A percentile compares a stretch with the other conserved stretches of the same genome.
phyloP scores from a whole-genome alignment of 2,329 filamentous ascomycete species.

The Fusarium mangiferae region DNA sequence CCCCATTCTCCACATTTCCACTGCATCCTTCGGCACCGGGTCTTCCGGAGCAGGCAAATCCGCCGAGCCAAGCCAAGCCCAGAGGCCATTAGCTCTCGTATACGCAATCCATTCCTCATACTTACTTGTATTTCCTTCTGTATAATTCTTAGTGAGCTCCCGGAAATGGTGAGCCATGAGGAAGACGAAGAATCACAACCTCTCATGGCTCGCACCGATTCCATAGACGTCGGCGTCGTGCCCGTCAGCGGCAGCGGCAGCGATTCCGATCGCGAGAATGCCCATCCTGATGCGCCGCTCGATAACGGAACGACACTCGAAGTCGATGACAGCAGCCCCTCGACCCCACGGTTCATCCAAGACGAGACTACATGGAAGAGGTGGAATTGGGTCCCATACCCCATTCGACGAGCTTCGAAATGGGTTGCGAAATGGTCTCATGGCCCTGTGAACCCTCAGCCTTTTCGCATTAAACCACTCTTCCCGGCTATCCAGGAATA shows the following conservation, averaged over 20 bases:
- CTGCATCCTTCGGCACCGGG: slow-evolving; percentile 20
- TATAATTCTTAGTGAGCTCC: not conserved
- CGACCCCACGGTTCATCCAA: slow-evolving; percentile 70
- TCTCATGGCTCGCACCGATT: slow-evolving; percentile 51
- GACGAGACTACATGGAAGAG: slow-evolving; percentile 60
- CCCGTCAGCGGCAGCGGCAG: slow-evolving; percentile 34
- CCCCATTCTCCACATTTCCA: slow-evolving; percentile 23
- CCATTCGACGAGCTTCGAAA: slow-evolving; percentile 58
- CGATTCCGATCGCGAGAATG: slow-evolving; percentile 18
- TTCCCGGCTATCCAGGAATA: slow-evolving; percentile 75
- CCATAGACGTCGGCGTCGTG: slow-evolving; percentile 42
- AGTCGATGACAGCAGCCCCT: slow-evolving; percentile 55
- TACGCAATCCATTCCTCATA: slow-evolving; percentile 13
- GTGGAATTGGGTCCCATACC: slow-evolving; percentile 69
- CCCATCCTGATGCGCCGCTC: slow-evolving; percentile 57
- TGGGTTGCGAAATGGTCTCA: slow-evolving; percentile 61
- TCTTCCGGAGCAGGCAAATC: slow-evolving; percentile 28
- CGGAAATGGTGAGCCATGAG: slow-evolving; percentile 46
- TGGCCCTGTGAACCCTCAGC: slow-evolving; percentile 65
- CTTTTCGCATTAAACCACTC: slow-evolving; percentile 63
- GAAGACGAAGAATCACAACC: slow-evolving; percentile 52
- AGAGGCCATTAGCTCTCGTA: not conserved
- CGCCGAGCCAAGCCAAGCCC: slow-evolving; percentile 26
- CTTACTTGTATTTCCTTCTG: not conserved
- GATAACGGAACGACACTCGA: slow-evolving; percentile 53